Evolutionary conservation across 2,329 filamentous ascomycete genomes (phyloP).

Genomic region (Tricladium varicosporioides): DNA sequence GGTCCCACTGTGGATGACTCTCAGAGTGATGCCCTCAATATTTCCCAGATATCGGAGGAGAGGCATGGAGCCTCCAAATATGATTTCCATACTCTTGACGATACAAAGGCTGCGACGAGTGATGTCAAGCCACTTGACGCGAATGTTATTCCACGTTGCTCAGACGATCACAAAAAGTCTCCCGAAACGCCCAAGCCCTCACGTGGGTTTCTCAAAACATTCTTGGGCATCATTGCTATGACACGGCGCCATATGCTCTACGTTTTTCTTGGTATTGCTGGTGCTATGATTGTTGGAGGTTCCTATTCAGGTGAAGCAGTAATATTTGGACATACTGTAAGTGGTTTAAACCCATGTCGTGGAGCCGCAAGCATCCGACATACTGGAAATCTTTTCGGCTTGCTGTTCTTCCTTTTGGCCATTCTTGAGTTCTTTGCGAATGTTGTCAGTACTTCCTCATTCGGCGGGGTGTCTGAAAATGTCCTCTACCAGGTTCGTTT

Average conservation of each 20-base stretch:
- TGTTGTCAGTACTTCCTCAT: constrained; percentile 52
- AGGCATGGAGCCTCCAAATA: too few species aligned
- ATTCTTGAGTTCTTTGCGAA: constrained; percentile 62
- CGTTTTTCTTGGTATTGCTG: constrained; percentile 40
- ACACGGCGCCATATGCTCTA: constrained; percentile 13
- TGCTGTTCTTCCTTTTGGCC: constrained; percentile 49
- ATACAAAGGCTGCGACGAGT: too few species aligned
- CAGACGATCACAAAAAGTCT: background rate
- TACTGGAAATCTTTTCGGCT: constrained; percentile 37
- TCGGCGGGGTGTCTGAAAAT: constrained; percentile 59
- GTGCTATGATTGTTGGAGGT: constrained; percentile 52
- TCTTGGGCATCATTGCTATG: background rate
- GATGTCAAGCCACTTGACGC: too few species aligned
- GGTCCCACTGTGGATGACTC: background rate
- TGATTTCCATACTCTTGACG: too few species aligned
- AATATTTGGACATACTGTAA: constrained; percentile 52
- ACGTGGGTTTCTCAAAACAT: background rate
- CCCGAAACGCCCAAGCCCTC: background rate
- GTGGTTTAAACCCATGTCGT: constrained; percentile 48
- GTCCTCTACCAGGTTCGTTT: constrained; percentile 61
- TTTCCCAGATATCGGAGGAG: background rate
- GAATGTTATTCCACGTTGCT: too few species aligned
- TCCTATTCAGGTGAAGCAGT: constrained; percentile 53
- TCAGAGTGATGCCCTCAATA: background rate
- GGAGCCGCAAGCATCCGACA: constrained; percentile 23